phyloP scores from a whole-genome alignment of 106 monocot species.

The Phalaenopsis aphrodite region DNA sequence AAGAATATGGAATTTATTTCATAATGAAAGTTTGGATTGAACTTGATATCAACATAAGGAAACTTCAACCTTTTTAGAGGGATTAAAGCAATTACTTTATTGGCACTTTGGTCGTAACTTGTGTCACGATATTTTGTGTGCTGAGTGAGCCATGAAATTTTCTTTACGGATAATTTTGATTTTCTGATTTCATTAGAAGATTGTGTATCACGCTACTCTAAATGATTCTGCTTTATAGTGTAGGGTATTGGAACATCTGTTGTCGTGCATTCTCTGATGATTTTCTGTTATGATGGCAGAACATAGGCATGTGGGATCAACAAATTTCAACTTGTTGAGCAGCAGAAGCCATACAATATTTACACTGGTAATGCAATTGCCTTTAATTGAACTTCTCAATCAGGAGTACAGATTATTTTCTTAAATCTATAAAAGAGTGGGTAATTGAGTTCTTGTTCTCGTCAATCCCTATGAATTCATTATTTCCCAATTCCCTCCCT shows the following conservation, averaged over 20 bases:
- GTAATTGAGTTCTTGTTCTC: not conserved
- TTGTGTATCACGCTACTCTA: not conserved
- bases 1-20: not conserved
- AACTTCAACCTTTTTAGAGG: not conserved
- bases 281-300: conserved; percentile 40
- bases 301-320: conserved; percentile 94
- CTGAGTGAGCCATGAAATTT: not conserved
- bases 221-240: not conserved
- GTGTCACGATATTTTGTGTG: not conserved
- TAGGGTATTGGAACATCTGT: not conserved
- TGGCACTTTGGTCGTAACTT: not conserved
- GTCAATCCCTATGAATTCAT: not conserved
- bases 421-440: not conserved
- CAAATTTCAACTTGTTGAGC: conserved; percentile 89
- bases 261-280: conserved; percentile 3
- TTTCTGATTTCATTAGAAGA: not conserved
- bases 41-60: not conserved
- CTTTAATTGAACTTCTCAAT: conserved; percentile 3
- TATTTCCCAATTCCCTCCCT: not conserved
- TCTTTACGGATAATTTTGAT: not conserved
- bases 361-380: conserved; percentile 55
- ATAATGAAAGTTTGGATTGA: not conserved
- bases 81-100: not conserved
- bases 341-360: conserved; percentile 99
- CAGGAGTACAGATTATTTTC: not conserved